Evolutionary conservation across 148 eudicot species (phyloP), one percentile per base, ranked within the genome.

Genomic region (Camellia japonica): DNA sequence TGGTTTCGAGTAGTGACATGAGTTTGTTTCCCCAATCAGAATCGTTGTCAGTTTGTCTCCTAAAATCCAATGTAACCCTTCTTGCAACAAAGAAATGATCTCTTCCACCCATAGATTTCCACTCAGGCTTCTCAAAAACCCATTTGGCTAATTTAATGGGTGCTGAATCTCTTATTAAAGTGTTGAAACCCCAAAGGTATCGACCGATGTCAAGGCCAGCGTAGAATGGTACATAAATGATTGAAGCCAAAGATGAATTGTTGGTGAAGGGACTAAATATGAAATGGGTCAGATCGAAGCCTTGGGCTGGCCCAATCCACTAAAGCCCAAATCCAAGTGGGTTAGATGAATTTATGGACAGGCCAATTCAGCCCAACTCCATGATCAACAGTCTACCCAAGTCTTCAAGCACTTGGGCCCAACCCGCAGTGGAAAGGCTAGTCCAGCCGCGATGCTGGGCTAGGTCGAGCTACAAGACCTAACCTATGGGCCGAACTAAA

Each of bases 81-180:
- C 91, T 90, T 0, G 79, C 79, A 20, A 85, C 82, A 7, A 87
- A 75, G 56, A 89, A 87, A 47, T 89, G 91, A 38, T 89, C 86
- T 71, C 71, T 67, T 0, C 91, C 91, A 1, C 5, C 9, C 79
- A 74, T 51, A 3, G 61, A 11, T 0, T 14, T 47, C 91, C 91
- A 89, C 80, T 89, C 90, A 1, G 88, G 87, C 2, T 75, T 67
- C n/a, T 56, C 30, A 52, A 79, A 51, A n/a, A 87, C 60, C 91
- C 91, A 89, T 0, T 23, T 2, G 11, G 66, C 61, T 18, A 85
- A 71, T 0, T 78, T 84, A 2, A 83, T 11, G 16, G 80, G 58
- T 2, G 44, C 59, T 5, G 72, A 80, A 49, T 89, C 90, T 16
- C 83, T 85, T 1, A n/a, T 47, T 0, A 87, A 58, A 0, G 61